Conservation (phyloP, 1,139 yeast genomes). For the Hemisphaericaspora subhashii region DNA sequence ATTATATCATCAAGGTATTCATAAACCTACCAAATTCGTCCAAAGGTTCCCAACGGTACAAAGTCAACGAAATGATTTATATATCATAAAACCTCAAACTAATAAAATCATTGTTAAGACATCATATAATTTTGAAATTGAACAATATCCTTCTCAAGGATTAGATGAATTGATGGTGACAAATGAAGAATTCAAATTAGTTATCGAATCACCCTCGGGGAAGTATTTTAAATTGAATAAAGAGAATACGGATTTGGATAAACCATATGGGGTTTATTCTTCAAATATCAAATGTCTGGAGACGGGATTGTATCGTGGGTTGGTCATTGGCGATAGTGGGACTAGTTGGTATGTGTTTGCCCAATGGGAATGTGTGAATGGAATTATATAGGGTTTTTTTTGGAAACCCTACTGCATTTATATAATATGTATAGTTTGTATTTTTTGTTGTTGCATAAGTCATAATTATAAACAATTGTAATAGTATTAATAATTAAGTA, state of each 20-base stretch:
- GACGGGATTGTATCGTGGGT: slow-evolving; percentile 78
- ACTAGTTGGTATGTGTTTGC: slow-evolving; percentile 89
- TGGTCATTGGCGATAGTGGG: slow-evolving; percentile 78
- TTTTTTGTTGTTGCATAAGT: background rate
- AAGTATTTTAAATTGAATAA: slow-evolving; percentile 62
- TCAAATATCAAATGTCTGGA: slow-evolving; percentile 63
- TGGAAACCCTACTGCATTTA: background rate
- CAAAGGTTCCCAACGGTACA: slow-evolving; percentile 71
- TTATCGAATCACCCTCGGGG: slow-evolving; percentile 83
- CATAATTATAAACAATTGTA: no score
- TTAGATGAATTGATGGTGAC: slow-evolving; percentile 37
- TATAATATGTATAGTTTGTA: background rate
- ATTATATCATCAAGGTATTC: slow-evolving; percentile 68
- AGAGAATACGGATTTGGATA: slow-evolving; percentile 35
- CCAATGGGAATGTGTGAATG: slow-evolving; percentile 69
- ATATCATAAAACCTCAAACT: slow-evolving; percentile 83
- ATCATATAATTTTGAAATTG: slow-evolving; percentile 62
- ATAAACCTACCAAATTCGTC: slow-evolving; percentile 60
- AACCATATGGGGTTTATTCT: slow-evolving; percentile 58
- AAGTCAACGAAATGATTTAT: slow-evolving; percentile 70
- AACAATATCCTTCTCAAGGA: slow-evolving; percentile 66
- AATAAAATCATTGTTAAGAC: slow-evolving; percentile 56
- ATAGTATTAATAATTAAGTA: no score
- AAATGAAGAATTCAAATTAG: slow-evolving; percentile 54
- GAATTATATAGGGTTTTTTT: background rate